These are phyloP conservation scores for Drosera spatulata DNA, from an alignment of 179 eudicot genomes.

Conservation along the genomic window DNA sequence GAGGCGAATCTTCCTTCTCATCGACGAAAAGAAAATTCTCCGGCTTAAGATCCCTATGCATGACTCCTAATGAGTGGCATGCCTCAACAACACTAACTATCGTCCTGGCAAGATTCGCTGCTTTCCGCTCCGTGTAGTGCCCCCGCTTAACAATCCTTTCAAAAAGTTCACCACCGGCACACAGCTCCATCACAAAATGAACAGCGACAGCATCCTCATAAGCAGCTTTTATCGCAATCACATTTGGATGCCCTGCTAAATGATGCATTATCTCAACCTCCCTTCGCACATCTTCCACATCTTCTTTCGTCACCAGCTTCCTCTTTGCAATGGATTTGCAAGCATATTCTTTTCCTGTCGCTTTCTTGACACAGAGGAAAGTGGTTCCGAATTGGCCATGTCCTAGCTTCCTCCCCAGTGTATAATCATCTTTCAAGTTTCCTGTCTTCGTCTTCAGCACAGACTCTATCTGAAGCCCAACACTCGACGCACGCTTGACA, in stretches of 20 bases:
- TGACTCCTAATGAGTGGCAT: slow-evolving; percentile 62
- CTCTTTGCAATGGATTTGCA: slow-evolving; percentile 60
- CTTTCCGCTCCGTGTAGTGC: slow-evolving; percentile 56
- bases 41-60: slow-evolving; percentile 69
- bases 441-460: slow-evolving; percentile 35
- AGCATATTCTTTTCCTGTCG: slow-evolving; percentile 35
- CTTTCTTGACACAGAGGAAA: slow-evolving; percentile 44
- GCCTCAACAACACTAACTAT: slow-evolving; percentile 49
- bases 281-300: slow-evolving; percentile 60
- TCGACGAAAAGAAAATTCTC: slow-evolving; percentile 56
- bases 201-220: slow-evolving; percentile 61
- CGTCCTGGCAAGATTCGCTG: slow-evolving; percentile 44
- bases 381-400: slow-evolving; percentile 68
- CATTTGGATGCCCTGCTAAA: slow-evolving; percentile 42
- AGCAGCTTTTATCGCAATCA: slow-evolving; percentile 43
- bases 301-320: slow-evolving; percentile 36
- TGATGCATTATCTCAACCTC: slow-evolving; percentile 75
- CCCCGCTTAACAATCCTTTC: slow-evolving; percentile 57
- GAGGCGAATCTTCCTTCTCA: slow-evolving; percentile 51
- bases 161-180: slow-evolving; percentile 61
- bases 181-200: slow-evolving; percentile 59
- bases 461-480: slow-evolving; percentile 25
- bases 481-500: slow-evolving; percentile 22
- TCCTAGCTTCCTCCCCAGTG: slow-evolving; percentile 45
- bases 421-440: slow-evolving; percentile 38